Evolutionary conservation across 192 early-diverging fungal species (phyloP).

Genomic region (Coemansia umbellata): DNA sequence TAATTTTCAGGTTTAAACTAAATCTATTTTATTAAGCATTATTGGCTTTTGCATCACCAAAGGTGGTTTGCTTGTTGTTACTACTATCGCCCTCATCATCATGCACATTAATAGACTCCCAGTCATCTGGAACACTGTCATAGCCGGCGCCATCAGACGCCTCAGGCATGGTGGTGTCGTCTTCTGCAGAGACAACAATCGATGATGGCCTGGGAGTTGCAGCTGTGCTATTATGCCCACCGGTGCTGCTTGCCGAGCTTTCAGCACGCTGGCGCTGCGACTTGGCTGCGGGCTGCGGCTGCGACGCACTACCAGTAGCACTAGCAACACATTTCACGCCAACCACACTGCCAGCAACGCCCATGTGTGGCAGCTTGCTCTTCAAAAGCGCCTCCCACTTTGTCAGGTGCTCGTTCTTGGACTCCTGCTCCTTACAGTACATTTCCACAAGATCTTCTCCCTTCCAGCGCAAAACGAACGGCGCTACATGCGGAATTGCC

Average conservation of each 20-base stretch:
- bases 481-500: slow-evolving; percentile 10
- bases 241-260: background rate
- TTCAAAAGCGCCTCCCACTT: slow-evolving; percentile 36
- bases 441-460: slow-evolving; percentile 35
- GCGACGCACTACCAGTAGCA: background rate
- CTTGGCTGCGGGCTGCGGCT: background rate
- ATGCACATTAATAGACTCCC: slow-evolving; percentile 31
- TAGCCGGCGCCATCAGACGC: background rate
- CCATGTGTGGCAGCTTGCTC: slow-evolving; percentile 28
- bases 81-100: background rate
- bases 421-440: slow-evolving; percentile 19
- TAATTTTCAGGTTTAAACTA: too few species aligned
- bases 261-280: background rate
- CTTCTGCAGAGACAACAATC: background rate
- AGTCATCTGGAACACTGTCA: slow-evolving; percentile 32
- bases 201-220: too few species aligned
- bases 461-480: slow-evolving; percentile 25
- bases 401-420: slow-evolving; percentile 19
- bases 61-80: background rate
- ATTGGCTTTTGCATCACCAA: background rate
- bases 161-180: background rate
- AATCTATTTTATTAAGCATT: too few species aligned
- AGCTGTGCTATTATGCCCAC: too few species aligned
- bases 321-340: slow-evolving; percentile 2
- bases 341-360: slow-evolving; percentile 30